Base-by-base conservation (phyloP, 2,329 filamentous ascomycete genomes). In the Monilinia fructicola region DNA sequence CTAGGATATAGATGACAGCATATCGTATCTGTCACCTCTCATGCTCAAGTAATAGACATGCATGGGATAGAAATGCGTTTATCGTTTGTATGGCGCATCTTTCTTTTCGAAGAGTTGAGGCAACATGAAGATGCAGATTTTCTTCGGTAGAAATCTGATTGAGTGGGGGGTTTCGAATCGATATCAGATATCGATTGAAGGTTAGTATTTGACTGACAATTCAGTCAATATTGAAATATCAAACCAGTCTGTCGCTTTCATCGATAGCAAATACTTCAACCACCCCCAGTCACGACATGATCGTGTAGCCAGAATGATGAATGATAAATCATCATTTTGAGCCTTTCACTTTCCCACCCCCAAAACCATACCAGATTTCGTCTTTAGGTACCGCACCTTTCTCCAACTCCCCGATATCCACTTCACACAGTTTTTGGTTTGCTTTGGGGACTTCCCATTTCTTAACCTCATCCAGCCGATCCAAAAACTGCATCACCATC, bases 401-500 rank as follows among this genome's bases (percentile, higher is more conserved):
- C 67, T 80, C 78, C 40, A 85, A 71, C 23, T 83, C 83, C 16
- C 78, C 77, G 4, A 77, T 71, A 4, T 73, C 68, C 7, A 75
- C 76, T 28, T 75, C 74, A 72, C 85, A 87, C 31, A 87, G 73
- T 23, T 73, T 76, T 44, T 73, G 76, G 58, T 82, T 80, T 16
- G 79, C 80, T 26, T 77, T 76, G 0, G 84, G 82, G 2, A 86
- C 52, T 23, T 74, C 65, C 77, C 78, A 81, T 11, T 66, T 73
- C 38, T 72, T 74, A 69, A 87, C 74, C 50, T 77, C 76, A 54
- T 85, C 82, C 14, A 79, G 76, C 40, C 81, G 77, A 10, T 80
- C 82, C 38, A 85, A 71, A 64, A 89, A 81, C 74, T 87, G 84
- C 86, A 88, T 88, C 42, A 82, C 67, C 78, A 87, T 80, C 1